Percentiles rank a stretch among this genome's conserved stretches.
These are phyloP conservation scores for Apiospora arundinis DNA, from an alignment of 2,329 filamentous ascomycete genomes.

Conservation along the genomic window DNA sequence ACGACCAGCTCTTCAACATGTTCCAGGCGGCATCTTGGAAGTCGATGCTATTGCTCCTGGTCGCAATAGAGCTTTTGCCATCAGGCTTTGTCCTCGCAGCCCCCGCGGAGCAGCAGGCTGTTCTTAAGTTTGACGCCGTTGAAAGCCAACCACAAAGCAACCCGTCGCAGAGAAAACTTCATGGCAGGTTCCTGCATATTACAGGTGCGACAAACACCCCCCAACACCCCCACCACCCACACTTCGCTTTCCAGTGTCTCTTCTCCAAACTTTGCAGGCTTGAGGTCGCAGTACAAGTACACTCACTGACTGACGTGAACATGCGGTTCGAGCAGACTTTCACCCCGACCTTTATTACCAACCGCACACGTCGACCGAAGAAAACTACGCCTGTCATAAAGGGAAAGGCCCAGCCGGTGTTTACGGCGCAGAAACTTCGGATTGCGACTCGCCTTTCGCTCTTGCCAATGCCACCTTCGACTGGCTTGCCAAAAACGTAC, in stretches of 20 bases:
- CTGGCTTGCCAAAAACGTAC: constrained; percentile 83
- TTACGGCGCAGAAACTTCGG: constrained; percentile 84
- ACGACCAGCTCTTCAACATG: neutral
- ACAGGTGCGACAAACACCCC: constrained; percentile 66
- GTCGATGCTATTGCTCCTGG: constrained; percentile 27
- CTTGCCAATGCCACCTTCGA: constrained; percentile 88
- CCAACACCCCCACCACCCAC: constrained; percentile 31
- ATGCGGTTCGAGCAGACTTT: constrained; percentile 67
- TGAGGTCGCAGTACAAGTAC: neutral
- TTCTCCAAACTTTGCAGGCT: constrained; percentile 25
- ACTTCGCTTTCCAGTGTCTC: constrained; percentile 21
- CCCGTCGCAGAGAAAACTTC: constrained; percentile 47
- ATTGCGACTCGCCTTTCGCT: constrained; percentile 83
- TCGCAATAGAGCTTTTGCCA: constrained; percentile 35
- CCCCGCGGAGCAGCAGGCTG: constrained; percentile 33
- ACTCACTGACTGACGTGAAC: constrained; percentile 25
- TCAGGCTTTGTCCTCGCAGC: constrained; percentile 33
- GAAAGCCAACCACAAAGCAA: constrained; percentile 22
- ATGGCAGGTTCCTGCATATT: constrained; percentile 84
- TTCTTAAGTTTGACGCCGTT: constrained; percentile 33
- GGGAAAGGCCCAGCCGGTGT: constrained; percentile 77
- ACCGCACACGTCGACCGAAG: constrained; percentile 72
- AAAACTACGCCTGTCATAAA: constrained; percentile 77
- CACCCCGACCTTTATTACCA: constrained; percentile 92
- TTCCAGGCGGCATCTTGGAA: constrained; percentile 34